Evolutionary conservation across 345 rosid species (phyloP), one percentile per base, ranked within the genome.

Genomic region (Arabidopsis thaliana): DNA sequence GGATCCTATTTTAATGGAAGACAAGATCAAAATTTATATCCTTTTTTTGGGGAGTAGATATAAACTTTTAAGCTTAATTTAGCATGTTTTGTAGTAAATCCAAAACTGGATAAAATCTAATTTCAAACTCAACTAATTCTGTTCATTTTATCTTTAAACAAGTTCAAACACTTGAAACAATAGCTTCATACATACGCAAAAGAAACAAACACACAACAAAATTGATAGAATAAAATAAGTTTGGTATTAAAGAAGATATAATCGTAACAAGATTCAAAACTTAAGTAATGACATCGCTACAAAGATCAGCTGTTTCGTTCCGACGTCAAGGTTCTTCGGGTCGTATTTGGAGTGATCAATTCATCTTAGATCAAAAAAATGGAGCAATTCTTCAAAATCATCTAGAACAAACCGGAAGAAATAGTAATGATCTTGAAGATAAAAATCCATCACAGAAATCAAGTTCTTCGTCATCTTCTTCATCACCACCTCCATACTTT

Each of bases 281-380:
- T 46, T 46, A 36, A 59, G 2, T 3, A 49, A 67, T 75, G 79
- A 59, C 79, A 51, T 49, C 61, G 5, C n/a, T 67, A 40, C 68
- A 75, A 11, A 49, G 79, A 75, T 75, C 79, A 32, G 1, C 73
- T 4, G 68, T 67, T 75, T 75, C 79, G 1, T 75, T 75, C 7
- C 28, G 79, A 40, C 60, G 79, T 11, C 79, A 75, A 75, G 73
- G 73, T 40, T 75, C 79, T 40, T 75, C 73, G 4, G 79, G 73
- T 50, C 79, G 23, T 0, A 65, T 4, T 44, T 75, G 79, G 79
- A 53, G 34, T 41, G 69, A 75, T 60, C 69, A 68, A 32, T 51
- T 23, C 23, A 4, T 13, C 14, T 40, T 32, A 46, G 33, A 48
- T 58, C n/a, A 8, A 38, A 66, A 12, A 32, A 60, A n/a, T 32